Evolutionary conservation across 2,329 filamentous ascomycete genomes (phyloP).

Genomic region (Diaporthe sp.): DNA sequence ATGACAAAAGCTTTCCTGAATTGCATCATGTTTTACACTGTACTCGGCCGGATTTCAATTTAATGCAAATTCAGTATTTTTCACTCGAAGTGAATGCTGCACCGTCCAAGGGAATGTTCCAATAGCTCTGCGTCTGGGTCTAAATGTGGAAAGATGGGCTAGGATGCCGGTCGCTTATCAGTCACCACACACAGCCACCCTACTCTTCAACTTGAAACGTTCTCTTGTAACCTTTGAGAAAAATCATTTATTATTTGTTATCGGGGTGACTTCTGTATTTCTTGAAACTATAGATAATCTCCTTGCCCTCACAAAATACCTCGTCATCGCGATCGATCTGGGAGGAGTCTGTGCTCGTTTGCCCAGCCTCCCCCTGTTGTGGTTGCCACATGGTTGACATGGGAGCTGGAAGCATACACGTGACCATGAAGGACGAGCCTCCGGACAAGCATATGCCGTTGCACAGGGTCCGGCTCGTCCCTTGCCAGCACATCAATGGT

Average conservation of each 20-base stretch:
- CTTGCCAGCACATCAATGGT: not conserved
- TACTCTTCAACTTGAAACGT: too few relatives aligned
- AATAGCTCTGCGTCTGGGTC: not conserved
- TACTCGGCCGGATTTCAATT: not conserved
- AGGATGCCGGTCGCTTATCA: not conserved
- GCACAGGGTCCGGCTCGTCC: not conserved
- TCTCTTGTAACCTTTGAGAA: not conserved
- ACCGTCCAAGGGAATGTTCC: not conserved
- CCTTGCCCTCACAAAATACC: not conserved
- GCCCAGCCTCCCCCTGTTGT: not conserved
- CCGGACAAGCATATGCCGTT: not conserved
- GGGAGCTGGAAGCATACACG: not conserved
- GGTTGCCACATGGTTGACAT: not conserved
- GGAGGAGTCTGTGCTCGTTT: not conserved
- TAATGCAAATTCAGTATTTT: not conserved
- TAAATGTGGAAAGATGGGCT: not conserved
- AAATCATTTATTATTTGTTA: not conserved
- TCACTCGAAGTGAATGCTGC: not conserved
- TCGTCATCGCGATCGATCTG: not conserved
- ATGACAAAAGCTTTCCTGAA: not conserved
- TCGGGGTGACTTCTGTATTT: fast-evolving
- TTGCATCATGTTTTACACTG: not conserved
- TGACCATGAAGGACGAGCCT: not conserved
- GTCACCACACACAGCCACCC: too few relatives aligned
- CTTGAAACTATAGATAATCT: not conserved